Percentiles rank a stretch among this genome's conserved stretches.
phyloP scores from a whole-genome alignment of 306 rosid species.

The Trifolium repens region DNA sequence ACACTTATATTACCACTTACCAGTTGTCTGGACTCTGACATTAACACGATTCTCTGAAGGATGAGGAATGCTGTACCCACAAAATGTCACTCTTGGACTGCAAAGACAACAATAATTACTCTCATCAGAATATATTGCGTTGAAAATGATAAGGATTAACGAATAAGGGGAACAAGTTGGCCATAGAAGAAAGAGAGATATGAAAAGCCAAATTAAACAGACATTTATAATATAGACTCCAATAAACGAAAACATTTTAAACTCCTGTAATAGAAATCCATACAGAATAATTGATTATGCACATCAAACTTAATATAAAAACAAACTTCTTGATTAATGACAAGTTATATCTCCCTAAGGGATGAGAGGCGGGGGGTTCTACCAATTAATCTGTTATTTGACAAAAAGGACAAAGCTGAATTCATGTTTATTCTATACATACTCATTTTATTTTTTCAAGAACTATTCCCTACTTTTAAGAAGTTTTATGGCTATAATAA shows the following conservation, averaged over 20 bases:
- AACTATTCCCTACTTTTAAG: neutral
- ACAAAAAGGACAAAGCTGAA: neutral
- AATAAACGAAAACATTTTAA: neutral
- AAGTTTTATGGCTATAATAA: conserved; percentile 8
- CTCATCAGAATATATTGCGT: conserved; percentile 24
- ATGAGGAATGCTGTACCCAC: conserved; percentile 93
- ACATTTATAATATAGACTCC: neutral
- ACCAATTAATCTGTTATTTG: neutral
- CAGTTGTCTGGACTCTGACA: conserved; percentile 79
- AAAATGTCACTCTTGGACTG: conserved; percentile 74
- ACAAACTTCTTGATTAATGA: neutral
- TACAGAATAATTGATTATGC: neutral
- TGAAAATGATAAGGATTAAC: neutral
- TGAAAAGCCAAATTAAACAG: neutral
- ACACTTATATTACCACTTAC: conserved; percentile 64
- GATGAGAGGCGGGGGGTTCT: neutral
- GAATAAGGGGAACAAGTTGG: neutral
- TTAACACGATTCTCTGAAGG: conserved; percentile 86
- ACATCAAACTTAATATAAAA: neutral
- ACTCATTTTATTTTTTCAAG: neutral
- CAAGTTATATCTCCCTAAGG: neutral
- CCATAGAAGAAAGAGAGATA: neutral
- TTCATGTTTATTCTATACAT: conserved; percentile 12
- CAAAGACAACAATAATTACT: conserved; percentile 41
- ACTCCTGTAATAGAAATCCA: conserved; percentile 13